These are phyloP conservation scores for Chaetomiaceae sp. DNA, from an alignment of 2,329 filamentous ascomycete genomes.

Conservation along the genomic window DNA sequence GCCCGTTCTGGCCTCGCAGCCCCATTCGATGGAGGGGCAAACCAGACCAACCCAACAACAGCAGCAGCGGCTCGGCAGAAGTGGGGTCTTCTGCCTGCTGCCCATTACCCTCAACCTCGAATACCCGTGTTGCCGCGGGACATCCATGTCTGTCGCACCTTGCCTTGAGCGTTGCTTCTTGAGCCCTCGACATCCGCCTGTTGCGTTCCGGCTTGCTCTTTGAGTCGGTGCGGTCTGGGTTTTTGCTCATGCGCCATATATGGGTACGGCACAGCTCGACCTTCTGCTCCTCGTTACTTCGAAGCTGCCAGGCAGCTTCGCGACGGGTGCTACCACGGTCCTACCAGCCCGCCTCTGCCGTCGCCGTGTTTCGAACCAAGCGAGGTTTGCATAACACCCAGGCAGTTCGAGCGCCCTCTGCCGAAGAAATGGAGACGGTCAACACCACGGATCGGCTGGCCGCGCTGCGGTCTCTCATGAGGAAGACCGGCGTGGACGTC, in stretches of 20 bases:
- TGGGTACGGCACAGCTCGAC: constrained; percentile 17
- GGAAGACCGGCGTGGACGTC: constrained; percentile 76
- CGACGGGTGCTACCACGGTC: not conserved
- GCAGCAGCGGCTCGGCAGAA: not conserved
- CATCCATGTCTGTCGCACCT: not conserved
- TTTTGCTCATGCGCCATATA: constrained; percentile 22
- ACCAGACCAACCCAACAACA: not conserved
- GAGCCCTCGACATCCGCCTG: not conserved
- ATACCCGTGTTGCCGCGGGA: not conserved
- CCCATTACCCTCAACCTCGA: constrained; percentile 5
- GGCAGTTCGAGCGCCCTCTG: constrained; percentile 1
- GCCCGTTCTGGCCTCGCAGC: not conserved
- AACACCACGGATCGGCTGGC: constrained; percentile 71
- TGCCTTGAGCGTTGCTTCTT: not conserved
- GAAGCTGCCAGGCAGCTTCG: constrained; percentile 9
- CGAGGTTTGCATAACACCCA: constrained; percentile 7
- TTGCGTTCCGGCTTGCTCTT: not conserved
- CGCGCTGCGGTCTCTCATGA: constrained; percentile 79
- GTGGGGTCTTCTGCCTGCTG: not conserved
- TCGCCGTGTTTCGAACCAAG: constrained; percentile 9
- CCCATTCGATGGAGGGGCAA: not conserved
- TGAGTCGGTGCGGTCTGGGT: constrained; percentile 3
- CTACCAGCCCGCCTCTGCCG: constrained; percentile 5
- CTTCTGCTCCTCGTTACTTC: constrained; percentile 11
- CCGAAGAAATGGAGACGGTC: constrained; percentile 62